These are phyloP conservation scores for Choiromyces venosus DNA, from an alignment of 495 filamentous ascomycete species.

Conservation along the genomic window DNA sequence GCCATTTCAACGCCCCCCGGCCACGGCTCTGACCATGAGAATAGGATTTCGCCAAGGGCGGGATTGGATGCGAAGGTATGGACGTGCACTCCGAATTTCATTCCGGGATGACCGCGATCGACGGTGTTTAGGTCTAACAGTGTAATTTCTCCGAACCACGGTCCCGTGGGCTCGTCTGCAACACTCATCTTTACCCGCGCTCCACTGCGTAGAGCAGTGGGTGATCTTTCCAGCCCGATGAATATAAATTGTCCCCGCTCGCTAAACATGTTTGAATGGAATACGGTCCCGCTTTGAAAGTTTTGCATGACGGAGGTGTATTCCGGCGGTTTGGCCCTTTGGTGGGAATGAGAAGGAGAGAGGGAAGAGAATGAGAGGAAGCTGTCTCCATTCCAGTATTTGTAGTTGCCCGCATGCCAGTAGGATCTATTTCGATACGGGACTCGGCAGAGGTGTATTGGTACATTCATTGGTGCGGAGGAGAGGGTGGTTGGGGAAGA, in stretches of 20 bases:
- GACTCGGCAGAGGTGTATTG: conserved; percentile 25
- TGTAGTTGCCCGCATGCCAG: conserved; percentile 16
- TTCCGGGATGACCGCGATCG: conserved; percentile 2
- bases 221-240: conserved; percentile 13
- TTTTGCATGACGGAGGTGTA: conserved; percentile 12
- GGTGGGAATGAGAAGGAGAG: too few relatives aligned
- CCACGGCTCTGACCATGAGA: conserved; percentile 26
- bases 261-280: conserved; percentile 15
- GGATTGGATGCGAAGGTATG: conserved; percentile 14
- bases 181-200: conserved; percentile 6
- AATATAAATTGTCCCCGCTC: conserved; percentile 13
- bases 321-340: neutral
- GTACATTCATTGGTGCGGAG: neutral
- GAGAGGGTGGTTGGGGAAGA: neutral
- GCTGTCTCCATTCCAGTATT: conserved; percentile 17
- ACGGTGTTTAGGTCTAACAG: conserved; percentile 11
- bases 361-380: too few relatives aligned
- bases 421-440: conserved; percentile 14
- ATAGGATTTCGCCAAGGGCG: neutral
- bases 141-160: conserved; percentile 14
- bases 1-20: conserved; percentile 17
- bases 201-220: neutral
- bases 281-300: conserved; percentile 12
- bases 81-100: conserved; percentile 12
- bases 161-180: conserved; percentile 25